These are phyloP conservation scores for Sugiyamaella qingdaonensis DNA, from an alignment of 805 yeast species.

Conservation along the genomic window DNA sequence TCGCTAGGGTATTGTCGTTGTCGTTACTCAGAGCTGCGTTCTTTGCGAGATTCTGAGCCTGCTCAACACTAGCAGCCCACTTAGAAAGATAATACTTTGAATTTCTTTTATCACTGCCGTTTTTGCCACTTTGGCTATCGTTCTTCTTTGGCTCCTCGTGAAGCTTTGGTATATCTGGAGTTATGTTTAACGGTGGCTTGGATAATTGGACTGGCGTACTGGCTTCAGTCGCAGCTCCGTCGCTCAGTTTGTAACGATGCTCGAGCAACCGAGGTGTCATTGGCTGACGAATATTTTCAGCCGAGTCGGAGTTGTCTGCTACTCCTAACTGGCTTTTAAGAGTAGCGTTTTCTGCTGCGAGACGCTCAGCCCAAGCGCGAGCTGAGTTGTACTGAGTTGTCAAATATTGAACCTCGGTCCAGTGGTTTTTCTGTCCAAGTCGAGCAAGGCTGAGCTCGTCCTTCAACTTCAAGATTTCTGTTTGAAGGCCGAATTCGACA, in stretches of 20 bases:
- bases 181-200: too few relatives aligned
- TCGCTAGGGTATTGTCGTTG: background rate
- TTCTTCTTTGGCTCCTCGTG: too few relatives aligned
- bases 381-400: conserved; percentile 20
- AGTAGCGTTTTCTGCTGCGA: background rate
- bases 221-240: too few relatives aligned
- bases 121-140: too few relatives aligned
- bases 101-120: background rate
- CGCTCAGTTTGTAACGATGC: too few relatives aligned
- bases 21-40: background rate
- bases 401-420: conserved; percentile 19
- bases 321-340: background rate
- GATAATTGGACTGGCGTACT: too few relatives aligned
- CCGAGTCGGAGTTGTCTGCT: too few relatives aligned
- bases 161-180: too few relatives aligned
- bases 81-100: background rate
- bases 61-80: background rate
- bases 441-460: conserved; percentile 6
- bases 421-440: conserved; percentile 17
- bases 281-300: too few relatives aligned
- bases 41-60: background rate
- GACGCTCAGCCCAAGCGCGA: background rate
- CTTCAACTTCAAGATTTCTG: conserved; percentile 4
- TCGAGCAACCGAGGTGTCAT: too few relatives aligned
- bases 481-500: background rate